Evolutionary conservation across 768 basidiomycete genomes (phyloP).

Genomic region (Dictyophora rubrovolvata): DNA sequence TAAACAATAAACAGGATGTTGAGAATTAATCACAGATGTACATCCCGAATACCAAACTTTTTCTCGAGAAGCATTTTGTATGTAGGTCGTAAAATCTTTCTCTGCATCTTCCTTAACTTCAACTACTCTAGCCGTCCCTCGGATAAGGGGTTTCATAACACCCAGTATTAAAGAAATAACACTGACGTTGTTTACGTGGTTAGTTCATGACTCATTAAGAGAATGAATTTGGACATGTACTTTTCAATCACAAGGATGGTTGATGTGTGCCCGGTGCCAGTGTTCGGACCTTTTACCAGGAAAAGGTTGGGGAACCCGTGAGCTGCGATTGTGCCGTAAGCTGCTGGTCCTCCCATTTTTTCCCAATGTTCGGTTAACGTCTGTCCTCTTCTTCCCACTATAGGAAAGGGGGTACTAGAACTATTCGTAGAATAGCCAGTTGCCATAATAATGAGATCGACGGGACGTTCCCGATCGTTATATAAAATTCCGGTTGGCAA

Average conservation of each 20-base stretch:
- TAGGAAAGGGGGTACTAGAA: constrained; percentile 10
- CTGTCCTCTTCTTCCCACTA: constrained; percentile 13
- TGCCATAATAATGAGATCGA: constrained; percentile 17
- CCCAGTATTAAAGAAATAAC: not conserved
- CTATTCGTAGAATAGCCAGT: constrained; percentile 8
- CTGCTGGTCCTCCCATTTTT: constrained; percentile 10
- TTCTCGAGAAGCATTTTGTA: not conserved
- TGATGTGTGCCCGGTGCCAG: constrained; percentile 3
- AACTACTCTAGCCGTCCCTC: not conserved
- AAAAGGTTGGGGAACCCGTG: constrained; percentile 7
- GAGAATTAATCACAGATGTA: not conserved
- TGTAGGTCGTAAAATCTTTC: not conserved
- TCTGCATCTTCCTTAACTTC: not conserved
- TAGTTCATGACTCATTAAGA: not conserved
- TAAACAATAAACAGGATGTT: too few relatives aligned
- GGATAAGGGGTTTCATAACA: not conserved
- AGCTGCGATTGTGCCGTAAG: constrained; percentile 7
- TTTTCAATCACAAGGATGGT: constrained; percentile 15
- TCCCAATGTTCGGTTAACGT: constrained; percentile 12
- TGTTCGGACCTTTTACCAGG: constrained; percentile 2
- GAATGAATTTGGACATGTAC: too few relatives aligned
- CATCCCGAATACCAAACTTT: not conserved
- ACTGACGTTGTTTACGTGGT: not conserved
- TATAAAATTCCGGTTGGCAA: constrained; percentile 11
- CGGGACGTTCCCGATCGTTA: constrained; percentile 8